These are phyloP conservation scores for Backusella australiensis DNA, from an alignment of 192 early-diverging fungal species.

Conservation along the genomic window DNA sequence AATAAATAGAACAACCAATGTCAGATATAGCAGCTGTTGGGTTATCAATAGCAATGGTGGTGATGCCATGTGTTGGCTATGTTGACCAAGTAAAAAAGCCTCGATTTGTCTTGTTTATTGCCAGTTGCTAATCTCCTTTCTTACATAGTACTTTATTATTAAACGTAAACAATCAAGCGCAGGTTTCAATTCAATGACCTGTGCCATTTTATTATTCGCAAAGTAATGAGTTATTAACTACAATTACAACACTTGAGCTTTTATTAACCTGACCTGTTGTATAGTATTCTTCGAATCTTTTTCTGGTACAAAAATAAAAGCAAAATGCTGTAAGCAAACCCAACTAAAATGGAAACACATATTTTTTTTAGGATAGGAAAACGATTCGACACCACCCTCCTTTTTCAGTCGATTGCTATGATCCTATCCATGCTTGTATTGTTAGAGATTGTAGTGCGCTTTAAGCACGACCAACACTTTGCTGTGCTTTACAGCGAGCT, in stretches of 20 bases:
- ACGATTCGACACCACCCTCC: conserved; percentile 50
- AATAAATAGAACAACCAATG: background rate
- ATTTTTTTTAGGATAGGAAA: conserved; percentile 31
- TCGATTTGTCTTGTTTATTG: background rate
- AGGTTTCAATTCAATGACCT: conserved; percentile 54
- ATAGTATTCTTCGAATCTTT: conserved; percentile 42
- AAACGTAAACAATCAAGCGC: conserved; percentile 45
- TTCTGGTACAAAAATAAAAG: conserved; percentile 34
- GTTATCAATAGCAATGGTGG: conserved; percentile 49
- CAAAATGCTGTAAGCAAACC: background rate
- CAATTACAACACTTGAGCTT: too few species aligned
- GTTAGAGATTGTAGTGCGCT: conserved; percentile 43
- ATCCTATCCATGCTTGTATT: conserved; percentile 45
- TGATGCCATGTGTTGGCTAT: conserved; percentile 57
- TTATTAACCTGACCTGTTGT: background rate
- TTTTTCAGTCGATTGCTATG: conserved; percentile 57
- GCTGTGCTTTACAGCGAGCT: background rate
- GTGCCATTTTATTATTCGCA: conserved; percentile 51
- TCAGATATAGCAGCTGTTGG: background rate
- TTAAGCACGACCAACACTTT: conserved; percentile 27
- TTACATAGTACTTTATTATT: conserved; percentile 45
- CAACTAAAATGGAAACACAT: background rate
- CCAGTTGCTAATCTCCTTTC: background rate
- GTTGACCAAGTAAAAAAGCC: conserved; percentile 43
- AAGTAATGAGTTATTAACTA: conserved; percentile 20